Evolutionary conservation across 2,329 filamentous ascomycete species (phyloP).

Genomic region (Talaromyces marneffei): DNA sequence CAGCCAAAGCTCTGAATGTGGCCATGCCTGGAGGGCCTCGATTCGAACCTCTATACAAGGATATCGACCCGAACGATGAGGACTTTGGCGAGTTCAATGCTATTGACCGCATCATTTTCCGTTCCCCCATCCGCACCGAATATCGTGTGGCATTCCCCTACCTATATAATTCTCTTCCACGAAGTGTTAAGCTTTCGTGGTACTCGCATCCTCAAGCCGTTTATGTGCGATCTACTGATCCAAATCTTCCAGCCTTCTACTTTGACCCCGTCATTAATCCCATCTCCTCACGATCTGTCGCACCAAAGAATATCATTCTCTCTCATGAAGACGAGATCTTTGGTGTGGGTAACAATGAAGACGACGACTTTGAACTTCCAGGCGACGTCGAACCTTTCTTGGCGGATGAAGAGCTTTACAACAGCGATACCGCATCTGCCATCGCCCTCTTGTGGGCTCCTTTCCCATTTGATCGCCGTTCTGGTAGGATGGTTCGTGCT

Average conservation of each 20-base stretch:
- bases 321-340: constrained; percentile 94
- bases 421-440: constrained; percentile 79
- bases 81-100: constrained; percentile 99
- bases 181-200: constrained; percentile 89
- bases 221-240: constrained; percentile 81
- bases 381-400: constrained; percentile 79
- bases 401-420: constrained; percentile 81
- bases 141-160: constrained; percentile 92
- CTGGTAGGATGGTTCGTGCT: constrained; percentile 90
- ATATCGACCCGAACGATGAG: constrained; percentile 97
- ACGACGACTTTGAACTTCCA: constrained; percentile 80
- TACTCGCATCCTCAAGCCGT: constrained; percentile 91
- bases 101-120: constrained; percentile 98
- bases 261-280: constrained; percentile 98
- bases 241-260: constrained; percentile 88
- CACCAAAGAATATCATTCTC: constrained; percentile 85
- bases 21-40: constrained; percentile 95
- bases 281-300: constrained; percentile 89
- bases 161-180: constrained; percentile 90
- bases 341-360: constrained; percentile 71
- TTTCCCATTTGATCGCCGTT: constrained; percentile 89
- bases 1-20: constrained; percentile 93
- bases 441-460: constrained; percentile 98
- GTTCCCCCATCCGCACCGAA: constrained; percentile 88
- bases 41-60: constrained; percentile 96